phyloP scores from a whole-genome alignment of 805 yeast genomes.

The Yarrowia keelungensis region DNA sequence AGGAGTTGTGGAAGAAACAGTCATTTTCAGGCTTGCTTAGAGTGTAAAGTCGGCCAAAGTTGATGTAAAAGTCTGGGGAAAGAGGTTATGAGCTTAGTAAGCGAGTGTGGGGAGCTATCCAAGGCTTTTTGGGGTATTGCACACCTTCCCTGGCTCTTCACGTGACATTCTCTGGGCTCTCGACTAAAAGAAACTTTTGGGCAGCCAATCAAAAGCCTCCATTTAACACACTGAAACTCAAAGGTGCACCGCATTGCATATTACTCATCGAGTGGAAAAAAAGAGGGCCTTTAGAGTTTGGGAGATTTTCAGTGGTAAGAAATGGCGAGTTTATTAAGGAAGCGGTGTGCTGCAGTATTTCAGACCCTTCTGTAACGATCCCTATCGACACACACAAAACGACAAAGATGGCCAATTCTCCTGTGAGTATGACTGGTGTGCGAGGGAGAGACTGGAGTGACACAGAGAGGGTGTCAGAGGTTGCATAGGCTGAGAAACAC shows the following conservation, averaged over 20 bases:
- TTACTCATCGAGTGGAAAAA: constrained; percentile 26
- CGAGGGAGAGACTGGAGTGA: not conserved
- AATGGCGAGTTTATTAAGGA: constrained; percentile 21
- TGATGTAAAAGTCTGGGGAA: too few species aligned
- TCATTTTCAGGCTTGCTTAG: too few species aligned
- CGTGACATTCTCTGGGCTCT: not conserved
- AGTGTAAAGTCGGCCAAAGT: too few species aligned
- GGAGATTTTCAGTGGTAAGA: constrained; percentile 17
- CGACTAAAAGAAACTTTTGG: not conserved
- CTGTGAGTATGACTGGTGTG: constrained; percentile 25
- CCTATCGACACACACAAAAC: constrained; percentile 12
- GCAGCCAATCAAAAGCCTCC: not conserved
- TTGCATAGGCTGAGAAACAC: not conserved
- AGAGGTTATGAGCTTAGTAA: not conserved
- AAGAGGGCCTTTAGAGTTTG: constrained; percentile 9
- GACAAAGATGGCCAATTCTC: constrained; percentile 33
- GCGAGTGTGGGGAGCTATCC: not conserved
- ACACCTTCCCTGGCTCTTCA: not conserved
- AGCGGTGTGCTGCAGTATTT: constrained; percentile 8
- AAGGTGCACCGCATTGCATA: constrained; percentile 33
- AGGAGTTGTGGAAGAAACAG: not conserved
- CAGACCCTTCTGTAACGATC: not conserved
- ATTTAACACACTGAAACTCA: constrained; percentile 9
- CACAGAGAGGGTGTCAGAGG: not conserved
- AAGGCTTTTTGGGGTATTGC: too few species aligned